Conservation (phyloP, 2,329 filamentous ascomycete genomes). For the Dichotomopilus funicola region DNA sequence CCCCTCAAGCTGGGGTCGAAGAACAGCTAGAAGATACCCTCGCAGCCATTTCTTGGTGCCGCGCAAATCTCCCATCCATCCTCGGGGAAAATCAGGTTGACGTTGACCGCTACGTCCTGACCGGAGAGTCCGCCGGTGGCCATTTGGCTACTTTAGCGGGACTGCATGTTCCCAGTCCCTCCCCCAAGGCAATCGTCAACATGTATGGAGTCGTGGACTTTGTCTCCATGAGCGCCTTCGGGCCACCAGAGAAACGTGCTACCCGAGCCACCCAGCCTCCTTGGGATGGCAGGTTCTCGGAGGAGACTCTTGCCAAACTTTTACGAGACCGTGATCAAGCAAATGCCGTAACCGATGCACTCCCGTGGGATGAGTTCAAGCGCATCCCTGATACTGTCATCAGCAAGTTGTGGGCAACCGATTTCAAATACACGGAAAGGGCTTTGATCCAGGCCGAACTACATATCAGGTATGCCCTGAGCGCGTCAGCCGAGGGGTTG, state of each 20-base stretch:
- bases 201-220: slow-evolving; percentile 21
- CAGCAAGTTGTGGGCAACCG: slow-evolving; percentile 15
- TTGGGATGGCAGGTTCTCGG: slow-evolving; percentile 20
- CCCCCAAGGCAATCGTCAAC: slow-evolving; percentile 17
- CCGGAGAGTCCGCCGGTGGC: slow-evolving; percentile 22
- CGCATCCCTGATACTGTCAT: slow-evolving; percentile 13
- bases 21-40: slow-evolving; percentile 21
- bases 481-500: slow-evolving; percentile 4
- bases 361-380: slow-evolving; percentile 19
- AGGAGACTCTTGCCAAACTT: slow-evolving; percentile 13
- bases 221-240: slow-evolving; percentile 8
- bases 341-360: slow-evolving; percentile 16
- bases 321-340: slow-evolving; percentile 15
- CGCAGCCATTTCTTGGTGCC: slow-evolving; percentile 17
- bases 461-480: slow-evolving; percentile 15
- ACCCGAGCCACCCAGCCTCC: not conserved
- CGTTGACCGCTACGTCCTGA: slow-evolving; percentile 20
- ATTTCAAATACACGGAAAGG: slow-evolving; percentile 17
- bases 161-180: slow-evolving; percentile 3
- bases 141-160: slow-evolving; percentile 20
- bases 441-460: slow-evolving; percentile 19
- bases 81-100: slow-evolving; percentile 18
- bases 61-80: slow-evolving; percentile 14
- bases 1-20: slow-evolving; percentile 18
- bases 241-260: not conserved